Evolutionary conservation across 2,329 filamentous ascomycete genomes (phyloP).

Genomic region (Ophiosphaerella korrae): DNA sequence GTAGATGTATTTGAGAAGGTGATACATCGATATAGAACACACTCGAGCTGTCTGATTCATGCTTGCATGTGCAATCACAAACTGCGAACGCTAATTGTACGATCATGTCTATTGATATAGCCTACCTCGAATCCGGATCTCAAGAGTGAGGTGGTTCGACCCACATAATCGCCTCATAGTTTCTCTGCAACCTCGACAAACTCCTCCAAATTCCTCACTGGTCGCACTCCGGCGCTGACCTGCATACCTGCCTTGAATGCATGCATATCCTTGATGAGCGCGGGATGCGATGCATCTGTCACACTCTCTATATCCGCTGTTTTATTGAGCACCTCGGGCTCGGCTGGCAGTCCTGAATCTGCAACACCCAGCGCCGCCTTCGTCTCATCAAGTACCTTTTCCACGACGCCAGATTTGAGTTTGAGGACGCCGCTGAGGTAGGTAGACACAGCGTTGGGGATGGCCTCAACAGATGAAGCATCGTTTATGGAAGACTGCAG

Average conservation of each 20-base stretch:
- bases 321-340: conserved; percentile 47
- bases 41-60: no score
- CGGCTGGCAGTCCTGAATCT: conserved; percentile 42
- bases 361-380: conserved; percentile 53
- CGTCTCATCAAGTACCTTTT: conserved; percentile 56
- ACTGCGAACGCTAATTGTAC: no score
- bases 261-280: conserved; percentile 76
- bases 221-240: conserved; percentile 72
- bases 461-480: conserved; percentile 53
- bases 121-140: no score
- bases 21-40: no score
- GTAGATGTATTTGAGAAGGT: conserved; percentile 40
- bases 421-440: conserved; percentile 54
- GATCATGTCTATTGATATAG: no score
- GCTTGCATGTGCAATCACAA: no score
- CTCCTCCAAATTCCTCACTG: conserved; percentile 76
- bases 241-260: conserved; percentile 78
- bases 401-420: conserved; percentile 56
- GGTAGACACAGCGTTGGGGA: conserved; percentile 57
- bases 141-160: neutral
- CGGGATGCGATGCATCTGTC: conserved; percentile 46
- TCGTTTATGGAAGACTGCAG: conserved; percentile 53
- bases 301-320: conserved; percentile 29
- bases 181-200: conserved; percentile 71
- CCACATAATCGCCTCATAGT: conserved; percentile 10